phyloP scores from a whole-genome alignment of 1,139 yeast species.

The Diutina mesorugosa region DNA sequence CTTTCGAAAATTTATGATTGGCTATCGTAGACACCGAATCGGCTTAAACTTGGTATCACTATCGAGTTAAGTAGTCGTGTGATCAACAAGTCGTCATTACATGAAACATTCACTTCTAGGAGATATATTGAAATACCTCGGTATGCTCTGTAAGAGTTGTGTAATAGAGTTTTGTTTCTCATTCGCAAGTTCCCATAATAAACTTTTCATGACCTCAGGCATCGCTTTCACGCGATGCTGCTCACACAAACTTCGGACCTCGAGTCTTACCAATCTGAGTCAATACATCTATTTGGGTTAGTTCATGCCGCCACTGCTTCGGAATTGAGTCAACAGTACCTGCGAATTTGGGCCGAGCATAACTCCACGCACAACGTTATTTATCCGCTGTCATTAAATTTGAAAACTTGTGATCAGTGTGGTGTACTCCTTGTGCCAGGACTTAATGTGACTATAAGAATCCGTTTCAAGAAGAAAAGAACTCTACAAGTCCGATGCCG shows the following conservation, averaged over 20 bases:
- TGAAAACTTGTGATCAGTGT: not conserved
- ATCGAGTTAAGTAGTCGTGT: too few species aligned
- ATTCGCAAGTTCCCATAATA: not conserved
- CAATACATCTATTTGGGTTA: not conserved
- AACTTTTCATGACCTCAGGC: not conserved
- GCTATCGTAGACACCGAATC: not conserved
- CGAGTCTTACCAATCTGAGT: not conserved
- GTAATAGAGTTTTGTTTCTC: not conserved
- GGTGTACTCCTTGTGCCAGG: not conserved
- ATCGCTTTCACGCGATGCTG: not conserved
- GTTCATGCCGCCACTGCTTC: not conserved
- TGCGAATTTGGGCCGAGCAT: not conserved
- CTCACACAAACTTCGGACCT: not conserved
- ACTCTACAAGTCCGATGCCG: not conserved
- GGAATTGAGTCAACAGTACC: not conserved
- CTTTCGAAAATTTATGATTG: not conserved
- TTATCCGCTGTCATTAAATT: not conserved
- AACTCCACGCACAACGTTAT: not conserved
- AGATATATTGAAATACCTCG: too few species aligned
- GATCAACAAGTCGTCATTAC: too few species aligned
- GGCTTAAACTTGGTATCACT: not conserved
- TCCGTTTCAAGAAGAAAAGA: not conserved
- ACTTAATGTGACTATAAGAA: not conserved
- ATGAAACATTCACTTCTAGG: too few species aligned
- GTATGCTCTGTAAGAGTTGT: too few species aligned